Evolutionary conservation across 2,329 filamentous ascomycete species (phyloP), one percentile per base, ranked within the genome.

Genomic region (Xylaria sp.): DNA sequence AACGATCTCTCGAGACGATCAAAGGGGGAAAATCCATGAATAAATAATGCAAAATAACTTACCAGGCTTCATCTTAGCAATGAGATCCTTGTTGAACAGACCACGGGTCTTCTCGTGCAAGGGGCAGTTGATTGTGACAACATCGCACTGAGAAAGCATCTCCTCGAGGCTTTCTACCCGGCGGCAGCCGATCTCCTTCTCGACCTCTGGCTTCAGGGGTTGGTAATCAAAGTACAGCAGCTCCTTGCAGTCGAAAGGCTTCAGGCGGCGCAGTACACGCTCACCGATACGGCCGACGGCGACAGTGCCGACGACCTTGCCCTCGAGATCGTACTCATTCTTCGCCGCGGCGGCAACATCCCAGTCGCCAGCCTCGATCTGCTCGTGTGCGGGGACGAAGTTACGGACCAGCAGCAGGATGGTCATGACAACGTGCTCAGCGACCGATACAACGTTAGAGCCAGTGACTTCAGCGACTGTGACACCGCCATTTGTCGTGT

Each of bases 191-290:
- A 98, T 98, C 86, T 97, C 95, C 83, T 92, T 89, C 89, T 98
- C 94, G 76, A 89, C 86, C 85, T 97, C 94, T 68, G 93, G 78
- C 68, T 84, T 86, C 72, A 99, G 87, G 59, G 95, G 94, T 88
- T 99, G 96, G 91, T 99, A 99, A 86, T 99, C 96, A 81, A 92
- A 98, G 92, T 99, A 99, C 71, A 98, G 89, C 57, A 99, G 89
- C 87, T 98, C 95, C 90, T 97, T 97, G 93, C 96, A 99, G 87
- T 97, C 95, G 79, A 99, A 99, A 73, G 94, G 86, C 90, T 96
- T 97, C 77, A 99, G 91, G 73, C 96, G 90, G 81, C 95, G 92
- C 75, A 99, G 89, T 66, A 99, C 96, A 83, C 96, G 94, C 90
- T 98, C 94, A 77, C 96, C 96, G 77, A 99, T 99, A 80, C 96